Evolutionary conservation across 1,139 yeast species (phyloP), one percentile per base, ranked within the genome.

Genomic region (Candida smagusa): DNA sequence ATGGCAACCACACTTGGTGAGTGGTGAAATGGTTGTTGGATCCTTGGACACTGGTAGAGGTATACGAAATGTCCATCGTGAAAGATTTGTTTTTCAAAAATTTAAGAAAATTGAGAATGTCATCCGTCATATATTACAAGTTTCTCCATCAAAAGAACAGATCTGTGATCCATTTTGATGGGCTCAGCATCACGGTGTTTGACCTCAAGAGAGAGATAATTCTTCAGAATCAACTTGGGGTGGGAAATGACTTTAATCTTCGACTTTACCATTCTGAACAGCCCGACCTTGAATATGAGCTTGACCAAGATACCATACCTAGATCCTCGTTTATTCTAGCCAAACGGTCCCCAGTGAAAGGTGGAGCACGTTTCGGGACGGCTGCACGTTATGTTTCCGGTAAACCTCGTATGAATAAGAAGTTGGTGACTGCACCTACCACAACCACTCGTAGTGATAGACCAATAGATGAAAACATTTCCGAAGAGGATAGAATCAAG

Each of bases 111-210:
- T 9, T 27, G 42, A 29, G 9, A 37, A 92, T 92, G 97, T 84
- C 95, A 12, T 87, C 96, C 16, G 87, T 90, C 8, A 85, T 92
- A 22, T 92, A 88, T 58, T 92, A 92, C 59, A 77, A 81, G 58
- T 92, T 92, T 62, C 69, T 81, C 46, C 94, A 96, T 31, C 97
- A 90, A 58, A 84, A 81, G 58, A 81, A 78, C 37, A 82, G 86
- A 33, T 79, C 87, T 1, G 78, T 95, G 33, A 79, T 92, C 33
- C 77, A 84, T 37, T 94, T 92, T 58, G 98, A 94, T 60, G 98
- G 98, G 22, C 90, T 97, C 0, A 97, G 97, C 25, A 80, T 94
- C 38, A 86, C 95, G 8, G 96, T 90, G 9, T 92, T 90, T 65
- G 98, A 92, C 57, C 68, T 92, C 45, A 94, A 94, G 62, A 79